Evolutionary conservation across 768 basidiomycete genomes (phyloP), one percentile per base, ranked within the genome.

Genomic region (Exsudoporus frostii): DNA sequence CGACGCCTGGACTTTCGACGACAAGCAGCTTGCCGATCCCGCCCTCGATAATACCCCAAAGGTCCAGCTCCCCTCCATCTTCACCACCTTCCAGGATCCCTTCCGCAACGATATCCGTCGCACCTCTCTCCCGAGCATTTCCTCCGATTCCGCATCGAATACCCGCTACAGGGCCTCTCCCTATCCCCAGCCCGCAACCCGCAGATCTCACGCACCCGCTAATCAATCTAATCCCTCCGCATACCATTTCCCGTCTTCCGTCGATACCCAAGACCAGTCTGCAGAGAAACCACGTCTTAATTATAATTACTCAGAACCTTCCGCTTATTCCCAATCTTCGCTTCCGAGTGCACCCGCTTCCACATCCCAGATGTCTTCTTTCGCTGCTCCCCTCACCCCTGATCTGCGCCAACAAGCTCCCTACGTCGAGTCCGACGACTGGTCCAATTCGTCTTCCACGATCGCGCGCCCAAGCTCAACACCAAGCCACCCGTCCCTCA

Each of bases 51-150:
- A 77, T 50, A 63, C 72, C 34, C 45, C 52, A 50, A 82, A 81
- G 67, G 84, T 88, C 52, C 82, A 85, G 71, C 76, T 90, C 17
- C 88, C 87, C 17, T 86, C 86, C 63, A 86, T 89, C 59, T 87
- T 86, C 58, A 80, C 82, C 30, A 77, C 81, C 29, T 84, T 88
- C 56, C 82, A 84, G 66, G 85, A 85, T 65, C 74, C 76, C 24
- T 71, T 79, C 65, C 68, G 78, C 53, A 72, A 71, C 60, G 83
- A 85, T 40, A 70, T 67, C 49, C 82, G 87, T 50, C 81, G 86
- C 41, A 74, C 83, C 4, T 86, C 86, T 3, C 75, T 89, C 20
- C 85, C 86, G 2, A 80, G 76, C 45, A 74, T 86, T 41, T 71
- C 76, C 65, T 75, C 81, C 19, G 82, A 85, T 49, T 66, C 70